These are phyloP conservation scores for Prunus dulcis DNA, from an alignment of 306 rosid genomes.

Conservation along the genomic window DNA sequence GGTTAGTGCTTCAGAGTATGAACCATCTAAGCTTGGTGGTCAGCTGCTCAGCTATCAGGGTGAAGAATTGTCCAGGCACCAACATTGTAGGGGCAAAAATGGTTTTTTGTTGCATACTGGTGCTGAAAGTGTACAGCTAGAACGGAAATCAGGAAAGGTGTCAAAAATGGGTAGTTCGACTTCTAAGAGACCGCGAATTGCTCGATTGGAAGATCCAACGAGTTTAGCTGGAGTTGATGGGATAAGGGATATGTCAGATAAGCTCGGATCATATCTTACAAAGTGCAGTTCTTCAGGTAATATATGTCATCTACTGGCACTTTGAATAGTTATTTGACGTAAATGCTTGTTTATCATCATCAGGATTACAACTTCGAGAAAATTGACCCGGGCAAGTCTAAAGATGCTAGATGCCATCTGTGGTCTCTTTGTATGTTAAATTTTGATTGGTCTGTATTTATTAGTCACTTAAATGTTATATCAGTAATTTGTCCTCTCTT, in stretches of 20 bases:
- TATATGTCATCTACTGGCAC: background rate
- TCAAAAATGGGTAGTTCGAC: slow-evolving; percentile 43
- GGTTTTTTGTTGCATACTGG: slow-evolving; percentile 36
- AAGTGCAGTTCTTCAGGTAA: slow-evolving; percentile 65
- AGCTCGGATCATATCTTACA: slow-evolving; percentile 45
- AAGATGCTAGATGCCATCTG: background rate
- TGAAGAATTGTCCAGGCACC: slow-evolving; percentile 37
- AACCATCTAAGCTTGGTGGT: slow-evolving; percentile 38
- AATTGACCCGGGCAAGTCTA: background rate
- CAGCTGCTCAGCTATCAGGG: slow-evolving; percentile 36
- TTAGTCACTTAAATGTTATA: background rate
- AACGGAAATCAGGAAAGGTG: slow-evolving; percentile 54
- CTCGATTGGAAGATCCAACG: slow-evolving; percentile 45
- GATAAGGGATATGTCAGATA: slow-evolving; percentile 47
- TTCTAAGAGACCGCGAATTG: slow-evolving; percentile 60
- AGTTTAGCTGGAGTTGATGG: slow-evolving; percentile 44
- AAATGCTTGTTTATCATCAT: background rate
- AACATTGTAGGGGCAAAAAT: slow-evolving; percentile 35
- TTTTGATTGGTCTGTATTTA: background rate
- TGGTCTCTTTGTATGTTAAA: background rate
- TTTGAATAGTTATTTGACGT: background rate
- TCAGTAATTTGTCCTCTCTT: background rate
- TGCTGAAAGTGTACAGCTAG: slow-evolving; percentile 40
- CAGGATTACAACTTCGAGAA: background rate
- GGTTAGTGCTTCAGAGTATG: slow-evolving; percentile 41